Base-by-base conservation (phyloP, 1,284 basidiomycete species). In the Ceratobasidium sp. region DNA sequence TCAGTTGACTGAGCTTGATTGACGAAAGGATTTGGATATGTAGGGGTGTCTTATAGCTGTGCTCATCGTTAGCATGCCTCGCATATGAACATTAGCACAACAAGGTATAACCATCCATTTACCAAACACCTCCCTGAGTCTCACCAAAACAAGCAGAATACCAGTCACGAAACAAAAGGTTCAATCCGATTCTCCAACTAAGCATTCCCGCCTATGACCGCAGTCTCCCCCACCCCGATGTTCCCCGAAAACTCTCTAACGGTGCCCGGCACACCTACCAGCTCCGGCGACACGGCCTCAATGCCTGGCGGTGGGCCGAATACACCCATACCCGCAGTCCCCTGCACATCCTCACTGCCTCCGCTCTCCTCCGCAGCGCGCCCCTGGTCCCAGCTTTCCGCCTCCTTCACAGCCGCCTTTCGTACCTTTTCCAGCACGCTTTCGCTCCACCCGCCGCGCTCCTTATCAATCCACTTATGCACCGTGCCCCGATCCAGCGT, bases 401-500 rank as follows among this genome's bases (percentile, higher is more conserved):
- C 69, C 22, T 73, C 69, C 34, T 73, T 73, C 31, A 73, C 58
- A 24, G 69, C 69, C 34, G 69, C 69, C 59, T 73, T 73, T 19
- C 69, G 58, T 5, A 73, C 69, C 59, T 73, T 73, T 53, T 73
- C 69, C n/a, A 73, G 48, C 58, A 73, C 69, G 22, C 59, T 62
- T 31, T 73, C 69, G 34, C 59, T 73, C 69, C 69, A 73, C 24
- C 46, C 59, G 1, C 69, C 69, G 31, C 69, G 69, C 58, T 73
- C 69, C 37, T 73, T 73, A 19, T 73, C 69, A 46, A 73, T 73
- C 69, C 69, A 73, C 34, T 73, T 73, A 37, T 73, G 69, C 19
- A 73, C 69, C 29, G 69, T 73, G 29, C 69, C 69, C 2, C 69
- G 69, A 63, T 73, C 69, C 9, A 73, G 58, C 9, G 69, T 73